Evolutionary conservation across 345 rosid genomes (phyloP), one percentile per base, ranked within the genome.

Genomic region (Arabidopsis suecica): DNA sequence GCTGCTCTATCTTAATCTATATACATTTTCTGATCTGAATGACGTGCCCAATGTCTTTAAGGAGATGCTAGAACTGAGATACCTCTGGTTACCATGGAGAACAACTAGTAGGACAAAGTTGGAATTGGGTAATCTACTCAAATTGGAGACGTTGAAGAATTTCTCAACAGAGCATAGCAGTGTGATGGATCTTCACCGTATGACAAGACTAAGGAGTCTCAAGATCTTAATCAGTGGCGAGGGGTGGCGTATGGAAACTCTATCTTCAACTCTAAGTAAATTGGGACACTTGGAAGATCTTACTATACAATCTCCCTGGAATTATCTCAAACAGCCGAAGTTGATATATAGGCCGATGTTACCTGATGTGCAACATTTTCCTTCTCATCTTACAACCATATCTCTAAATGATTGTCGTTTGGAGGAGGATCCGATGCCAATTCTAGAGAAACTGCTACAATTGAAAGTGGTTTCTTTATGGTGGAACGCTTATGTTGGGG

Each of bases 361-460:
- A 9, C 85, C 83, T 9, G 71, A 47, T 9, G 13, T 3, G 14
- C 30, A 50, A 12, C 80, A 80, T 4, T 80, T 84, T 13, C 74
- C 85, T 33, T 71, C 75, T 1, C 74, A 61, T 50, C 51, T 86
- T 22, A 23, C 73, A 34, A 69, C 72, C 38, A 34, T 86, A 23
- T 6, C 3, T 18, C 44, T 69, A 12, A n/a, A n/a, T n/a, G 0
- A 0, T 2, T 83, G 88, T 53, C 1, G 3, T 22, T 36, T 50
- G 59, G 36, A 1, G 8, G 59, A 66, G 59, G 71, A 66, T 66
- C 86, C 85, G 0, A 84, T 84, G 84, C 57, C 73, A 14, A 77
- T 69, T n/a, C 75, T 84, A 47, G 85, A 75, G 73, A 83, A 73
- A 63, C 37, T 86, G 56, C 79, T 55, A 5, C 58, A 68, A 41